A percentile compares a stretch with the other conserved stretches of the same genome.
These are phyloP conservation scores for Exserohilum turcica DNA, from an alignment of 2,329 filamentous ascomycete species.

Conservation along the genomic window DNA sequence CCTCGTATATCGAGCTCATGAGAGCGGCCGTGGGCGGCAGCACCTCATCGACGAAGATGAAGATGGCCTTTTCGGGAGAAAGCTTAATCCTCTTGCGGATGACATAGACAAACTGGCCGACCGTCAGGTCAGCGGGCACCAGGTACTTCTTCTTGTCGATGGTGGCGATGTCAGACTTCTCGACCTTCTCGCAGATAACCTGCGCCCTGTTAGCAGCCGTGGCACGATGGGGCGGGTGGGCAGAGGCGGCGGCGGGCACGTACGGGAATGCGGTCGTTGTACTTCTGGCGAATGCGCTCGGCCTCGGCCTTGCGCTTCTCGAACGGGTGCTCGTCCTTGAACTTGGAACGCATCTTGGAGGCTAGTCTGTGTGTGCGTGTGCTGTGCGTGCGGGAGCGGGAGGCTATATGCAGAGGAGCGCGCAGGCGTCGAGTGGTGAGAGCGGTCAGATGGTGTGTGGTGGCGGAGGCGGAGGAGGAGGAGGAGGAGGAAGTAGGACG, in stretches of 20 bases:
- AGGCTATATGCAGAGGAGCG: conserved; percentile 15
- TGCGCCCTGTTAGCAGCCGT: conserved; percentile 50
- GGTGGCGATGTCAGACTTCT: conserved; percentile 98
- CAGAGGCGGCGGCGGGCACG: conserved; percentile 50
- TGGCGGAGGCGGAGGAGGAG: too few relatives aligned
- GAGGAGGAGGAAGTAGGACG: conserved; percentile 34
- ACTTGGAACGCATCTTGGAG: conserved; percentile 88
- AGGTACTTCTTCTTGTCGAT: conserved; percentile 99
- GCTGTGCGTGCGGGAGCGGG: conserved; percentile 15
- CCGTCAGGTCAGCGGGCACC: conserved; percentile 94
- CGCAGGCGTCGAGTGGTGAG: conserved; percentile 11
- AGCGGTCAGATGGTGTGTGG: conserved; percentile 21
- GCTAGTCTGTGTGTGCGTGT: conserved; percentile 13
- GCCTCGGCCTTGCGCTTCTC: conserved; percentile 99
- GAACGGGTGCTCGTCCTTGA: conserved; percentile 99
- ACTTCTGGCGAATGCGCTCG: conserved; percentile 99
- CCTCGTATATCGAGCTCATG: conserved; percentile 99
- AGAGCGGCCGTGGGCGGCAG: conserved; percentile 94
- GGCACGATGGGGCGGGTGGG: background rate
- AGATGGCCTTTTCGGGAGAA: conserved; percentile 99
- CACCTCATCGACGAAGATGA: conserved; percentile 99
- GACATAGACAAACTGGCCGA: conserved; percentile 99
- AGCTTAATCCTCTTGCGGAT: conserved; percentile 99
- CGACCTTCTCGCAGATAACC: conserved; percentile 99
- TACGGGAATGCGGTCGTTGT: conserved; percentile 97